Conservation (phyloP, 371 early-diverging fungal species). For the Basidiobolus heterosporus region DNA sequence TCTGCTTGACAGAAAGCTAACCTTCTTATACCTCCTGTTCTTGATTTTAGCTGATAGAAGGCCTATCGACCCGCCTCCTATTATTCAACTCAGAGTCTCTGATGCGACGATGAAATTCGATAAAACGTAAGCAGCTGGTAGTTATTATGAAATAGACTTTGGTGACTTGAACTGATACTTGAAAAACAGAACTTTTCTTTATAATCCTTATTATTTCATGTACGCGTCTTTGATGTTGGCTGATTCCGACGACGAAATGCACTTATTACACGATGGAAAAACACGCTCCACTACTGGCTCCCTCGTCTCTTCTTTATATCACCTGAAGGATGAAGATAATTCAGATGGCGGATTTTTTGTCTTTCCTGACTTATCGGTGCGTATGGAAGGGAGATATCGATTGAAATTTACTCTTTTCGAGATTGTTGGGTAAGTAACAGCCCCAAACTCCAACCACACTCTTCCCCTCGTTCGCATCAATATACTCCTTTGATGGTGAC, state of each 20-base stretch:
- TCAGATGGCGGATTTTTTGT: constrained; percentile 90
- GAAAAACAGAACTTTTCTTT: constrained; percentile 48
- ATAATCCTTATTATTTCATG: constrained; percentile 76
- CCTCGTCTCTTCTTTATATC: constrained; percentile 77
- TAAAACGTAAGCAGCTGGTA: background rate
- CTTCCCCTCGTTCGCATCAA: no score
- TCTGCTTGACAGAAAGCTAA: background rate
- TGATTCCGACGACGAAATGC: constrained; percentile 49
- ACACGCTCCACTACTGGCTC: constrained; percentile 67
- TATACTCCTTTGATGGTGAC: background rate
- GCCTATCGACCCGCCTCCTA: constrained; percentile 88
- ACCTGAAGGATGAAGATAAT: constrained; percentile 68
- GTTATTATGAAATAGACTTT: no score
- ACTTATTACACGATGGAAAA: constrained; percentile 50
- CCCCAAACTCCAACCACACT: no score
- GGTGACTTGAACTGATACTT: no score
- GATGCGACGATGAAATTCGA: constrained; percentile 16
- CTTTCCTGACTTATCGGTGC: constrained; percentile 83
- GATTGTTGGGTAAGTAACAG: constrained; percentile 44
- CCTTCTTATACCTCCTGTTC: background rate
- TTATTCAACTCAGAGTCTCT: constrained; percentile 55
- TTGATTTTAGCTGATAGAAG: constrained; percentile 58
- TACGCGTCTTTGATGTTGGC: constrained; percentile 56
- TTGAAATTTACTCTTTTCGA: constrained; percentile 82
- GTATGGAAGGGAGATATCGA: constrained; percentile 78